Conservation (phyloP, 2,329 filamentous ascomycete species). For the Paecilomyces dactylethromorphus region DNA sequence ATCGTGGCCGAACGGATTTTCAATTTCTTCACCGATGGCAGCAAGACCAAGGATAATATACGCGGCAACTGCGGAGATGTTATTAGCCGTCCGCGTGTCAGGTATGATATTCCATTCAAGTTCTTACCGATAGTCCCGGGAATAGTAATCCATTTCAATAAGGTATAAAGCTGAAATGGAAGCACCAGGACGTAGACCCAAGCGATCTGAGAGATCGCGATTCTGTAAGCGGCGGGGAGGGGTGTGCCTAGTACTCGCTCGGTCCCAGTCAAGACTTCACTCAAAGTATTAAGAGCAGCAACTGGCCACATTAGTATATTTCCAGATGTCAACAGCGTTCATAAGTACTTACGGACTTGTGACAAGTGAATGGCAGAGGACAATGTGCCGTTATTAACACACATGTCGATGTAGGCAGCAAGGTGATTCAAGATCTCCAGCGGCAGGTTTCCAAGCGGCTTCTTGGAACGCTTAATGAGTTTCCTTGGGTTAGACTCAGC, state of each 20-base stretch:
- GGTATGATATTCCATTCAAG: not conserved
- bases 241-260: conserved; percentile 78
- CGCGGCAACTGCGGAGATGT: conserved; percentile 44
- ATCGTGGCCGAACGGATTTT: conserved; percentile 78
- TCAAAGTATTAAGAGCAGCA: conserved; percentile 57
- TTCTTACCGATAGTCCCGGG: conserved; percentile 60
- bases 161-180: conserved; percentile 67
- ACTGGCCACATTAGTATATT: conserved; percentile 28
- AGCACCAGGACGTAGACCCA: conserved; percentile 76
- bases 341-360: conserved; percentile 25
- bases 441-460: conserved; percentile 74
- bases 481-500: conserved; percentile 74
- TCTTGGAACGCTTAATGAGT: conserved; percentile 63
- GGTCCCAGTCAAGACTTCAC: conserved; percentile 65
- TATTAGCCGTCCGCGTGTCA: not conserved
- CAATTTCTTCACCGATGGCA: conserved; percentile 72
- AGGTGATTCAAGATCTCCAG: conserved; percentile 73
- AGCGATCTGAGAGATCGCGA: conserved; percentile 79
- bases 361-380: conserved; percentile 28
- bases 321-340: not conserved
- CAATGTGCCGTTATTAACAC: conserved; percentile 42
- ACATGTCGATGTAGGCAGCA: conserved; percentile 57
- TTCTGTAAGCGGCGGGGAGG: conserved; percentile 74
- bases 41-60: conserved; percentile 79
- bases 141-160: conserved; percentile 67